phyloP scores from a whole-genome alignment of 2,329 filamentous ascomycete genomes.

The Cercospora sp. region DNA sequence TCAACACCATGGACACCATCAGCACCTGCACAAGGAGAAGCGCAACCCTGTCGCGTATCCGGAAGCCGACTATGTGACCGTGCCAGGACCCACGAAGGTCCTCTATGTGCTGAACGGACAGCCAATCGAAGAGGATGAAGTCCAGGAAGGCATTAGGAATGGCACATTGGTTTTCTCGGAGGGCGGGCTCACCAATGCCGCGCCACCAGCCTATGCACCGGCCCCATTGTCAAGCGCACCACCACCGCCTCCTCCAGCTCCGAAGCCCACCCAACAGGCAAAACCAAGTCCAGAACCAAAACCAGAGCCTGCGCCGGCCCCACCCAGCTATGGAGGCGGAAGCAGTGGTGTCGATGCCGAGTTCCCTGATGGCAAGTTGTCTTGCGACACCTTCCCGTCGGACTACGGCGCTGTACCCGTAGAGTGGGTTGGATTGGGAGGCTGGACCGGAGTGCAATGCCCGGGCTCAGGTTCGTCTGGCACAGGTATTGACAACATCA shows the following conservation, averaged over 20 bases:
- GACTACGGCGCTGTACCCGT: conserved; percentile 76
- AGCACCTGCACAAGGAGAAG: conserved; percentile 61
- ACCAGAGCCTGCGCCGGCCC: conserved; percentile 26
- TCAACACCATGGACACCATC: conserved; percentile 55
- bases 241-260: conserved; percentile 27
- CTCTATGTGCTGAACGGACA: conserved; percentile 72
- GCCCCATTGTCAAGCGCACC: conserved; percentile 34
- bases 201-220: conserved; percentile 29
- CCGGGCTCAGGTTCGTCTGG: conserved; percentile 33
- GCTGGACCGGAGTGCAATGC: conserved; percentile 77
- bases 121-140: conserved; percentile 62
- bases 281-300: conserved; percentile 6
- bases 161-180: conserved; percentile 65
- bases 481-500: conserved; percentile 55
- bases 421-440: conserved; percentile 66
- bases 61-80: conserved; percentile 54
- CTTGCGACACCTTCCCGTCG: conserved; percentile 73
- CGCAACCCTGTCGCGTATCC: conserved; percentile 46
- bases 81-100: conserved; percentile 63
- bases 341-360: conserved; percentile 61
- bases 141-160: conserved; percentile 68
- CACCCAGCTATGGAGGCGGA: conserved; percentile 21
- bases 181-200: conserved; percentile 39
- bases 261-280: conserved; percentile 10
- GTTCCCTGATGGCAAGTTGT: conserved; percentile 74